These are phyloP conservation scores for Papiliotrema nemorosa DNA, from an alignment of 1,284 basidiomycete species.

Conservation along the genomic window DNA sequence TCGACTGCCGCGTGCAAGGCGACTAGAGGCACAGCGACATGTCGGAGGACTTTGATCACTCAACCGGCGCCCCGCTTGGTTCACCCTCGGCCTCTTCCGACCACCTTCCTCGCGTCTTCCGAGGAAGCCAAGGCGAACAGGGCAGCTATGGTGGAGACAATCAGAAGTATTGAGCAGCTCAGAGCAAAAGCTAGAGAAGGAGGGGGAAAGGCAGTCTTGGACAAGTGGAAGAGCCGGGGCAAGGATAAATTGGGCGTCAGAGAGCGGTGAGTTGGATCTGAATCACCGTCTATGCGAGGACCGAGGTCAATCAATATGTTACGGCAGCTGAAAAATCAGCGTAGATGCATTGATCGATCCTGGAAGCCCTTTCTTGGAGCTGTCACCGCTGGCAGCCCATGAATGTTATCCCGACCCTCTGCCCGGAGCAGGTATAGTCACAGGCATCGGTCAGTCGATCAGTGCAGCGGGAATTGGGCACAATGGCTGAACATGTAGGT, in stretches of 20 bases:
- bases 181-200: slow-evolving; percentile 53
- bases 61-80: slow-evolving; percentile 33
- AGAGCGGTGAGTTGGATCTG: slow-evolving; percentile 61
- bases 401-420: slow-evolving; percentile 79
- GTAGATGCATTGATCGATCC: slow-evolving; percentile 72
- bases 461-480: neutral
- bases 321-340: slow-evolving; percentile 44
- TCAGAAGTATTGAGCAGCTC: slow-evolving; percentile 35
- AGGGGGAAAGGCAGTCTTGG: slow-evolving; percentile 61
- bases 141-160: slow-evolving; percentile 25
- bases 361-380: slow-evolving; percentile 83
- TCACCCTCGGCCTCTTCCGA: slow-evolving; percentile 31
- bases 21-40: too few species aligned
- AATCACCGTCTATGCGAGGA: too few species aligned
- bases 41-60: slow-evolving; percentile 35
- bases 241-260: slow-evolving; percentile 82
- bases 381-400: slow-evolving; percentile 80
- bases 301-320: too few species aligned
- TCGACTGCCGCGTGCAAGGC: too few species aligned
- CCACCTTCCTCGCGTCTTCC: slow-evolving; percentile 18
- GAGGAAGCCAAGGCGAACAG: slow-evolving; percentile 28
- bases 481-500: slow-evolving; percentile 2
- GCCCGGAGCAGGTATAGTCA: slow-evolving; percentile 86
- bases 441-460: slow-evolving; percentile 65
- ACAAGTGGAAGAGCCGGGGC: slow-evolving; percentile 62